Evolutionary conservation across 108 stramenopile species (phyloP).

Genomic region (Bacterosira constricta): DNA sequence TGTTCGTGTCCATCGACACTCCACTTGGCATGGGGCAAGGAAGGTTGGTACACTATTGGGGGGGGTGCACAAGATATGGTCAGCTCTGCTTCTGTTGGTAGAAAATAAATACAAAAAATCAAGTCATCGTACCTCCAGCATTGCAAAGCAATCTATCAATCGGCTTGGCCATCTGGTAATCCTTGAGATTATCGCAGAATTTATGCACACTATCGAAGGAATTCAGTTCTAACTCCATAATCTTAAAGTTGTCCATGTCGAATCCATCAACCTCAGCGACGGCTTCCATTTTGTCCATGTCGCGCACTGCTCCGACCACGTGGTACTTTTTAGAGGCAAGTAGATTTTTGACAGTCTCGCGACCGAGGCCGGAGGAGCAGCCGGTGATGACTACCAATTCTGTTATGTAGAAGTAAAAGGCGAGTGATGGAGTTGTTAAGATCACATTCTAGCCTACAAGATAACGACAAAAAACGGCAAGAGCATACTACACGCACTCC

Average conservation of each 20-base stretch:
- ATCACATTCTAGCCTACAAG: not conserved
- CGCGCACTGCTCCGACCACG: conserved; percentile 88
- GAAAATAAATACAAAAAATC: not conserved
- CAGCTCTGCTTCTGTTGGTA: no score
- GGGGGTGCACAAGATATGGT: no score
- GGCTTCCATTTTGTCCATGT: conserved; percentile 87
- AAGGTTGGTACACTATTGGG: conserved; percentile 76
- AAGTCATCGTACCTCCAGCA: conserved; percentile 50
- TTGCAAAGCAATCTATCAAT: conserved; percentile 90
- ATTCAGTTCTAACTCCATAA: conserved; percentile 86
- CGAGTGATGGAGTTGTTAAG: not conserved
- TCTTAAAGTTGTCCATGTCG: conserved; percentile 77
- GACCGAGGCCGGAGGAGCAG: conserved; percentile 87
- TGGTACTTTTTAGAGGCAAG: conserved; percentile 81
- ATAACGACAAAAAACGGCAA: not conserved
- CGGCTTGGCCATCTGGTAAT: conserved; percentile 73
- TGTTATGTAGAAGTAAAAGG: conserved; percentile 28
- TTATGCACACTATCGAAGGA: conserved; percentile 86
- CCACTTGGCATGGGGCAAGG: conserved; percentile 85
- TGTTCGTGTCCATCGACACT: conserved; percentile 87
- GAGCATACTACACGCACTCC: conserved; percentile 62
- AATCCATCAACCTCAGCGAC: conserved; percentile 87
- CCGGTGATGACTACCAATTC: conserved; percentile 91
- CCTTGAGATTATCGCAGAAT: conserved; percentile 75
- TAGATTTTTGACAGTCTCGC: conserved; percentile 84